Percentiles rank a stretch among this genome's conserved stretches.
Evolutionary conservation across 129 eudicot species (phyloP).

Genomic region (Helianthus annuus): DNA sequence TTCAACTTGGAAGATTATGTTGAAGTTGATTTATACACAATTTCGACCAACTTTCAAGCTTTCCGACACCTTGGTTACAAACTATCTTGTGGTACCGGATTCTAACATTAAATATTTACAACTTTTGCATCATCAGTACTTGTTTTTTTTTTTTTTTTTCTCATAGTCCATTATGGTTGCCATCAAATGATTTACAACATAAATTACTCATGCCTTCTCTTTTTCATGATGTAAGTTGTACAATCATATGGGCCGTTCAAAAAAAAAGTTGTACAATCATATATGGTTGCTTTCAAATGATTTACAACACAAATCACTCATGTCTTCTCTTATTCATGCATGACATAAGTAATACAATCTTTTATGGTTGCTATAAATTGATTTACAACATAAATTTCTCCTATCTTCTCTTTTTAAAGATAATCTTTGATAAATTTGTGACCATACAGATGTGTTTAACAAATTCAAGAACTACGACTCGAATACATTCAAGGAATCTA

Average conservation of each 20-base stretch:
- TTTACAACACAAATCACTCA: no score
- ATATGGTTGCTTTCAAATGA: no score
- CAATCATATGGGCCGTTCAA: no score
- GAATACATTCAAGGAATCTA: conserved; percentile 24
- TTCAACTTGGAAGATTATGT: conserved; percentile 5
- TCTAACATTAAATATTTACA: background rate
- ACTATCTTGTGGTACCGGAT: conserved; percentile 27
- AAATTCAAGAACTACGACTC: conserved; percentile 22
- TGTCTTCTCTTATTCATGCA: no score
- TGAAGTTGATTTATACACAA: conserved; percentile 26
- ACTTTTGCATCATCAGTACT: background rate
- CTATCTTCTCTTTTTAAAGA: background rate
- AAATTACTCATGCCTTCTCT: no score
- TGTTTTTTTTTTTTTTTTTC: no score
- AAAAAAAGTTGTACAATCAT: no score
- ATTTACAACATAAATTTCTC: background rate
- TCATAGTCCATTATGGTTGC: no score
- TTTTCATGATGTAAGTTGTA: no score
- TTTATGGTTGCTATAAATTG: background rate
- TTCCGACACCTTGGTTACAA: conserved; percentile 42
- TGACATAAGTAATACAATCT: background rate
- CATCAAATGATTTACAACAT: no score
- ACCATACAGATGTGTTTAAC: conserved; percentile 39
- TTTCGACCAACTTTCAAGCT: conserved; percentile 32
- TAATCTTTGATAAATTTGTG: background rate